A percentile compares a stretch with the other conserved stretches of the same genome.
Evolutionary conservation across 2,329 filamentous ascomycete genomes (phyloP).

Genomic region (Rhynchosporium graminicola): DNA sequence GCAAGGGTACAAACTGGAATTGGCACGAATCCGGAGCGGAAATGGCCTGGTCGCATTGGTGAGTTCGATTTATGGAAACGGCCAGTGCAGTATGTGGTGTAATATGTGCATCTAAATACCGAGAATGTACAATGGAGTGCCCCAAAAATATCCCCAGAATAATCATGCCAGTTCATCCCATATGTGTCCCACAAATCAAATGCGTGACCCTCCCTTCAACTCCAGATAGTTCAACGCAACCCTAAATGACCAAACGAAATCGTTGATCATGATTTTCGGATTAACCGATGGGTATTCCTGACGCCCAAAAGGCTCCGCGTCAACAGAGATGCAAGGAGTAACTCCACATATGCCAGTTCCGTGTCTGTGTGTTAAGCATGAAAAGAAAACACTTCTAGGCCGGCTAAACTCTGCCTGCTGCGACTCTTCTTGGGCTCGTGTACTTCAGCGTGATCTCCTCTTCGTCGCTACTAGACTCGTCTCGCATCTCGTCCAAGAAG

Average conservation of each 20-base stretch:
- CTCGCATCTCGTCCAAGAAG: constrained; percentile 39
- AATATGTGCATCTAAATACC: constrained; percentile 24
- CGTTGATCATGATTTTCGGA: constrained; percentile 20
- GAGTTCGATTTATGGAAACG: not conserved
- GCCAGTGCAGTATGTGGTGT: constrained; percentile 1
- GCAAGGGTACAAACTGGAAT: not conserved
- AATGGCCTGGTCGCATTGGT: not conserved
- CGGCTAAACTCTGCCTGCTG: constrained; percentile 31
- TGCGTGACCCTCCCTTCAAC: constrained; percentile 15
- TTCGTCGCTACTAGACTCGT: constrained; percentile 40
- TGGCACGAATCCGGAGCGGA: not conserved
- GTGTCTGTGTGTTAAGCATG: constrained; percentile 20
- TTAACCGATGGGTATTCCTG: constrained; percentile 23
- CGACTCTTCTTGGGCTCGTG: constrained; percentile 32
- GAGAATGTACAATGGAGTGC: constrained; percentile 17
- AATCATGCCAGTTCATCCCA: not conserved
- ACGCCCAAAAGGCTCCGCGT: constrained; percentile 24
- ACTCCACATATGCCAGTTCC: constrained; percentile 23
- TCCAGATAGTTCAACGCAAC: constrained; percentile 20
- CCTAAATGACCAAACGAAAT: constrained; percentile 15
- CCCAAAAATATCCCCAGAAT: constrained; percentile 10
- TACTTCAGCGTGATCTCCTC: constrained; percentile 38
- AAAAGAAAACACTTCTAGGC: constrained; percentile 14
- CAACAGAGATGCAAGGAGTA: constrained; percentile 25
- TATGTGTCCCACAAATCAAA: constrained; percentile 8